Evolutionary conservation across 2,329 filamentous ascomycete genomes (phyloP).

Genomic region (Venturia carpophila): DNA sequence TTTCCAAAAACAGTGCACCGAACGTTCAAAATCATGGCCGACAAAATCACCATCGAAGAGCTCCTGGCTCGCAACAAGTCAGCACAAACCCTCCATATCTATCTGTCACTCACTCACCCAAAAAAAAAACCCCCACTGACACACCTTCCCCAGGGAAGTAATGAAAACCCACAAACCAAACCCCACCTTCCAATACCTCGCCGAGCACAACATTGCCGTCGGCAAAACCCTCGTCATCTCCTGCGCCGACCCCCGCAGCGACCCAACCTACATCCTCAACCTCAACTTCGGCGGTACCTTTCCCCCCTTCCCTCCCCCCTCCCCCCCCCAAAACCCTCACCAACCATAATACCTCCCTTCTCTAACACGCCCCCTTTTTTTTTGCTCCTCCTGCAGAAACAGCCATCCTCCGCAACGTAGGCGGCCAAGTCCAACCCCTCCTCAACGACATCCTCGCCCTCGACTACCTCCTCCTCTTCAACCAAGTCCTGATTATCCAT

Average conservation of each 20-base stretch:
- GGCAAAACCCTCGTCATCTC: constrained; percentile 13
- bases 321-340: background rate
- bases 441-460: constrained; percentile 24
- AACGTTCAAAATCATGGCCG: constrained; percentile 3
- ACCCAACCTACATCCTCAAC: constrained; percentile 10
- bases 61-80: constrained; percentile 16
- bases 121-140: too few species aligned
- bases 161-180: constrained; percentile 11
- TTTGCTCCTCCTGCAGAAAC: constrained; percentile 20
- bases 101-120: too few species aligned
- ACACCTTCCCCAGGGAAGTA: background rate
- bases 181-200: constrained; percentile 16
- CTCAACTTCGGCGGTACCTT: constrained; percentile 13
- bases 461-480: constrained; percentile 22
- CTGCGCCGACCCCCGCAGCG: constrained; percentile 16
- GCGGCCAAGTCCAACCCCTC: constrained; percentile 23
- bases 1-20: background rate
- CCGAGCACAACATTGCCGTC: background rate
- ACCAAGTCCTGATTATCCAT: constrained; percentile 20
- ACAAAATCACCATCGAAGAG: constrained; percentile 14
- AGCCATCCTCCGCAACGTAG: constrained; percentile 23
- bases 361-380: too few species aligned
- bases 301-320: background rate
- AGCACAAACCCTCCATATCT: too few species aligned
- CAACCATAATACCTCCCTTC: too few species aligned